Evolutionary conservation across 768 basidiomycete species (phyloP).

Genomic region (Kockovaella imperatae): DNA sequence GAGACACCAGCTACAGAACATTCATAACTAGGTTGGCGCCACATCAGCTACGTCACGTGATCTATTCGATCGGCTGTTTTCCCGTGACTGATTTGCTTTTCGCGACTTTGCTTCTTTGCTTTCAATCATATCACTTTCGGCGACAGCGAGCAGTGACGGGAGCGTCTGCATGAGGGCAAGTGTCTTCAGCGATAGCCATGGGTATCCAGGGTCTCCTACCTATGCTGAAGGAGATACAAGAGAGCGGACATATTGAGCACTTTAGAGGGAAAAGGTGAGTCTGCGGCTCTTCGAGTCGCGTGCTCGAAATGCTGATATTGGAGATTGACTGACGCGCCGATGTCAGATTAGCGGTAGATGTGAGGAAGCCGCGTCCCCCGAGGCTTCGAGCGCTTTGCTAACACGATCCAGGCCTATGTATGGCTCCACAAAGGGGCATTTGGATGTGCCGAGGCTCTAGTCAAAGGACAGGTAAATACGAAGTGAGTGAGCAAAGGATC

Average conservation of each 20-base stretch:
- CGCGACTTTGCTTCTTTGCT: too few species aligned
- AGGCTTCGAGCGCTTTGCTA: not conserved
- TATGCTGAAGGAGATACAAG: conserved; percentile 82
- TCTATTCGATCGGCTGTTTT: too few species aligned
- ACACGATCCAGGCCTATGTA: conserved; percentile 56
- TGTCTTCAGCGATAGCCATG: too few species aligned
- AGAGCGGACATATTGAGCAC: conserved; percentile 66
- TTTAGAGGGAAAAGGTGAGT: conserved; percentile 65
- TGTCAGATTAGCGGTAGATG: conserved; percentile 75
- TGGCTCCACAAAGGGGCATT: conserved; percentile 62
- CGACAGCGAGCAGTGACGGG: too few species aligned
- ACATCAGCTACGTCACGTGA: too few species aligned
- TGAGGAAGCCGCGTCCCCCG: conserved; percentile 7
- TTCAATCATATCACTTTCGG: too few species aligned
- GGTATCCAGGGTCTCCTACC: conserved; percentile 87
- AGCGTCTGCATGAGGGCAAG: too few species aligned
- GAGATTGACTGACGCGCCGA: conserved; percentile 10
- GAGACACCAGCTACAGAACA: too few species aligned
- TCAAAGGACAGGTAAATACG: conserved; percentile 69
- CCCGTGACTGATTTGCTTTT: too few species aligned
- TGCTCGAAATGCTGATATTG: not conserved
- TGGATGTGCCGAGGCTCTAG: conserved; percentile 81
- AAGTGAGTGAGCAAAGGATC: conserved; percentile 54
- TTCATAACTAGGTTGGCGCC: too few species aligned
- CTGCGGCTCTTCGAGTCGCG: not conserved